A percentile compares a stretch with the other conserved stretches of the same genome.
phyloP scores from a whole-genome alignment of 176 grass and related monocot genomes.

The Urochloa ruziziensis region DNA sequence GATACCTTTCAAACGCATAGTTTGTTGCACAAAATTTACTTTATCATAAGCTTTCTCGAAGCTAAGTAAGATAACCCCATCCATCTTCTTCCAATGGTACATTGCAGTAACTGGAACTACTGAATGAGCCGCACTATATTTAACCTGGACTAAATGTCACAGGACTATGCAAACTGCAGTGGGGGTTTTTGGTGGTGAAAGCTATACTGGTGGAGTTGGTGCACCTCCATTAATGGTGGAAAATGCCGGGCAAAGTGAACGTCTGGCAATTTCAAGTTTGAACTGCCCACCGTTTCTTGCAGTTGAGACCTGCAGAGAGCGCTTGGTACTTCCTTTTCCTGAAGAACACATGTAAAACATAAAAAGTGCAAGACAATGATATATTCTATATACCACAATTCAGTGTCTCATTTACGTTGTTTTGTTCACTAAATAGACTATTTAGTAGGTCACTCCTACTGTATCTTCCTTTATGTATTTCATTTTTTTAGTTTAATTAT shows the following conservation, averaged over 20 bases:
- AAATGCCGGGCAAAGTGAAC: conserved; percentile 55
- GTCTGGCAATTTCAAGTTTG: conserved; percentile 57
- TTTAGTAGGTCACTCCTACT: neutral
- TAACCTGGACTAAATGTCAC: conserved; percentile 8
- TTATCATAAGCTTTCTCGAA: neutral
- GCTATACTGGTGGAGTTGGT: conserved; percentile 43
- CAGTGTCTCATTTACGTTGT: neutral
- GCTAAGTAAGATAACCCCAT: no score
- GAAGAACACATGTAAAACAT: neutral
- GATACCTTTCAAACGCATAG: no score
- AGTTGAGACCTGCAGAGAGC: conserved; percentile 72
- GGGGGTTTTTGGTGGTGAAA: conserved; percentile 90
- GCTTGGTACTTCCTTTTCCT: conserved; percentile 47
- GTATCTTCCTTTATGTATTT: neutral
- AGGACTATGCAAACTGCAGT: conserved; percentile 98
- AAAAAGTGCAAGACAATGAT: neutral
- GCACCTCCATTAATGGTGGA: conserved; percentile 66
- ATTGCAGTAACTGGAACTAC: neutral
- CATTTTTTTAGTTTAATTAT: neutral
- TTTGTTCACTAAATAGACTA: neutral
- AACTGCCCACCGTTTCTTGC: conserved; percentile 68
- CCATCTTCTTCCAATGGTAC: no score
- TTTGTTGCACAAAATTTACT: no score
- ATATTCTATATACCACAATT: neutral
- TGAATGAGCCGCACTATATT: conserved; percentile 6